phyloP scores from a whole-genome alignment of 306 rosid genomes.

The Quercus wislizeni region DNA sequence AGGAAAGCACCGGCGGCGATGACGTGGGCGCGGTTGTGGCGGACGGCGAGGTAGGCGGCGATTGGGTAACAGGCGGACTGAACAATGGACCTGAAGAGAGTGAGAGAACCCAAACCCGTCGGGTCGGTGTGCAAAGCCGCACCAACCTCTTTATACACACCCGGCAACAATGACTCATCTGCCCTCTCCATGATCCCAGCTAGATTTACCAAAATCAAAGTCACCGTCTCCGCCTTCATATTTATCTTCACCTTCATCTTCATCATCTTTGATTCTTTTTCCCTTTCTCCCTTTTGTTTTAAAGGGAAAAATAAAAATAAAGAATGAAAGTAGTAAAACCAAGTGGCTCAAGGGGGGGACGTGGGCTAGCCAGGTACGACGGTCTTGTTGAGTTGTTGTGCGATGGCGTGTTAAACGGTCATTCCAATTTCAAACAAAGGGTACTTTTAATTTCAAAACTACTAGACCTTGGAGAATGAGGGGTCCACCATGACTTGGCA shows the following conservation, averaged over 20 bases:
- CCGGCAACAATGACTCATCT: constrained; percentile 77
- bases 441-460: too few species aligned
- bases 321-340: too few species aligned
- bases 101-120: constrained; percentile 74
- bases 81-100: constrained; percentile 78
- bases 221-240: constrained; percentile 65
- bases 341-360: too few species aligned
- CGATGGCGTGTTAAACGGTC: too few species aligned
- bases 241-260: not conserved
- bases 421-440: too few species aligned
- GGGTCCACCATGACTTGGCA: too few species aligned
- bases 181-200: constrained; percentile 95
- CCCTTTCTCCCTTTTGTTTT: not conserved
- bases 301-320: too few species aligned
- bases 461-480: too few species aligned
- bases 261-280: not conserved
- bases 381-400: too few species aligned
- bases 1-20: constrained; percentile 87
- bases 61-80: constrained; percentile 77
- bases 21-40: constrained; percentile 82
- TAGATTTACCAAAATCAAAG: constrained; percentile 77
- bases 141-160: constrained; percentile 85
- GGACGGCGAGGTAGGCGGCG: constrained; percentile 71
- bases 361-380: too few species aligned
- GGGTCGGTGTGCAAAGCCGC: constrained; percentile 92